Evolutionary conservation across 495 filamentous ascomycete genomes (phyloP).

Genomic region (Cercophora sp.): DNA sequence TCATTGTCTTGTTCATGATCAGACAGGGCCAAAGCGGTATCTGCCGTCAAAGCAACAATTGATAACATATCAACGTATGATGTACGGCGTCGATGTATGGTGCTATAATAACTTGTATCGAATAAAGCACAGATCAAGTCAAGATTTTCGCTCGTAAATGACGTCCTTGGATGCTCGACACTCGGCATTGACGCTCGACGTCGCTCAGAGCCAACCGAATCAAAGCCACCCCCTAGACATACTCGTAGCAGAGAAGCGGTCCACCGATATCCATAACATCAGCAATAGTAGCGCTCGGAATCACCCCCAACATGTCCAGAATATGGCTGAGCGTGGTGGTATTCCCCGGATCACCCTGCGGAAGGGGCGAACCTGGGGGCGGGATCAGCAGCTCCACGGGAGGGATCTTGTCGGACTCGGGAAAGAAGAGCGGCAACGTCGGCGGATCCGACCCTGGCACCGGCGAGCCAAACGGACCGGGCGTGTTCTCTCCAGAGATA

Average conservation of each 20-base stretch:
- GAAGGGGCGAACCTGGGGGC: neutral
- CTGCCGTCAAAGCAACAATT: no score
- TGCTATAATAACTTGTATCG: no score
- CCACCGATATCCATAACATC: constrained; percentile 36
- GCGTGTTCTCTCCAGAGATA: constrained; percentile 27
- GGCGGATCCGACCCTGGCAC: neutral
- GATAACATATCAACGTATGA: no score
- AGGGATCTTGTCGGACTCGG: constrained; percentile 20
- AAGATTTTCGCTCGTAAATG: no score
- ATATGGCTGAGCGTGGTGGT: constrained; percentile 33
- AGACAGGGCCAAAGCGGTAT: no score
- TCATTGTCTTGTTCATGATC: no score
- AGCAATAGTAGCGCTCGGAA: constrained; percentile 27
- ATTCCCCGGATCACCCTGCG: constrained; percentile 24
- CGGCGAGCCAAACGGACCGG: neutral
- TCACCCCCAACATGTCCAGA: constrained; percentile 23
- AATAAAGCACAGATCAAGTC: no score
- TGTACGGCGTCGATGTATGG: no score
- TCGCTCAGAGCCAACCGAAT: no score
- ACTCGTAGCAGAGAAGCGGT: constrained; percentile 30
- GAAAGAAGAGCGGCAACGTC: neutral
- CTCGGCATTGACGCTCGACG: no score
- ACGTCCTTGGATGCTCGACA: no score
- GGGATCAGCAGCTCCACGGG: neutral
- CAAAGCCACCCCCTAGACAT: no score